Percentiles rank a stretch among this genome's conserved stretches.
These are phyloP conservation scores for Coemansia furcata DNA, from an alignment of 192 early-diverging fungal genomes.

Conservation along the genomic window DNA sequence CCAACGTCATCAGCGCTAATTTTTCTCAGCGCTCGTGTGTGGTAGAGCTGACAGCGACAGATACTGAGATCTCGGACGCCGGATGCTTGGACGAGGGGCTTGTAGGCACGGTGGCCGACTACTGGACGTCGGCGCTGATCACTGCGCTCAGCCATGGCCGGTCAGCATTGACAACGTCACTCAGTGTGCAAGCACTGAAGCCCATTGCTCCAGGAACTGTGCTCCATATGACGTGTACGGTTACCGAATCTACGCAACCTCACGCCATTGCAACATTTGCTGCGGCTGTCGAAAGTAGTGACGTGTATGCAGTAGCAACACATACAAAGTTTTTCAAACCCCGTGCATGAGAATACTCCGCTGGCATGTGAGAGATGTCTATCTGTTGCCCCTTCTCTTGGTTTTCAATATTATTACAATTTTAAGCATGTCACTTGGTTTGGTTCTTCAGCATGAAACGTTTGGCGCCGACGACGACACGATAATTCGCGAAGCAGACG, in stretches of 20 bases:
- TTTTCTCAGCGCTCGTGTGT: too few species aligned
- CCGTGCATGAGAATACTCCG: not conserved
- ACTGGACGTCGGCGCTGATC: conserved; percentile 17
- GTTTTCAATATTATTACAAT: not conserved
- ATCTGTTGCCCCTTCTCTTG: too few species aligned
- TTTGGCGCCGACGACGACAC: not conserved
- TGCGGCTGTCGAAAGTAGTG: conserved; percentile 1
- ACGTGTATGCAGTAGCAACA: conserved; percentile 22
- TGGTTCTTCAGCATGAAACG: conserved; percentile 7
- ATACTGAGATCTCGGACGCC: too few species aligned
- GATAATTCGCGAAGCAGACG: not conserved
- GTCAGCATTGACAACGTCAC: conserved; percentile 37
- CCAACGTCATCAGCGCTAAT: conserved; percentile 11
- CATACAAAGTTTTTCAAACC: conserved; percentile 44
- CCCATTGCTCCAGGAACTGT: not conserved
- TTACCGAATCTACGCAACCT: conserved; percentile 4
- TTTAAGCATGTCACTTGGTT: not conserved
- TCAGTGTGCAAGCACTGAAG: conserved; percentile 28
- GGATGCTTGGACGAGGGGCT: too few species aligned
- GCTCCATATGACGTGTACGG: conserved; percentile 25
- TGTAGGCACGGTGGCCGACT: too few species aligned
- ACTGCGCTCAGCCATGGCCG: conserved; percentile 22
- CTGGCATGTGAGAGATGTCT: not conserved
- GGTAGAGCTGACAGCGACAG: too few species aligned
- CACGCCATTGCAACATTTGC: conserved; percentile 32